phyloP scores from a whole-genome alignment of 176 grass and related monocot species.

The Avena atlantica region DNA sequence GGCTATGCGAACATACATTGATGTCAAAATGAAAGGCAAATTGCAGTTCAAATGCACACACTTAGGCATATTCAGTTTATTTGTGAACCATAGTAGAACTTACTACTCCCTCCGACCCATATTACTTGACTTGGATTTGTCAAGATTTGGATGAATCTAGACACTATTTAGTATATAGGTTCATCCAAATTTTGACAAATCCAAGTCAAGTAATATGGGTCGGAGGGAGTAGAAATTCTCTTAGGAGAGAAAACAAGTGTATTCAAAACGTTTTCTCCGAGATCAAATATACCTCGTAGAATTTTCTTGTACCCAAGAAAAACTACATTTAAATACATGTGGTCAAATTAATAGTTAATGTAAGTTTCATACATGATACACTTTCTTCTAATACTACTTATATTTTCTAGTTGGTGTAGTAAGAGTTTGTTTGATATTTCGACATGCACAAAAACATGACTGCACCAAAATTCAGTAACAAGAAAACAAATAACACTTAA shows the following conservation, averaged over 20 bases:
- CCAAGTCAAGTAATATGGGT: too few species aligned
- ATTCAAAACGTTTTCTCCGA: background rate
- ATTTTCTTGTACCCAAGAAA: background rate
- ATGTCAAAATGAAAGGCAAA: background rate
- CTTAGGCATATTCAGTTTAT: too few species aligned
- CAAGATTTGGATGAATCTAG: too few species aligned
- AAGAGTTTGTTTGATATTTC: background rate
- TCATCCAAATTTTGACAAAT: too few species aligned
- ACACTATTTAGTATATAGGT: too few species aligned
- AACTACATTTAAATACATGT: background rate
- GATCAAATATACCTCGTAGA: background rate
- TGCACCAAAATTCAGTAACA: background rate
- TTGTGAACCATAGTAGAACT: background rate
- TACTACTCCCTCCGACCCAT: background rate
- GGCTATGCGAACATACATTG: background rate
- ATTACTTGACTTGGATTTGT: too few species aligned
- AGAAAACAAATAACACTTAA: background rate
- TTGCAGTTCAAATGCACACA: too few species aligned
- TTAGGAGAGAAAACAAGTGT: background rate
- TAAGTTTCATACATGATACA: background rate
- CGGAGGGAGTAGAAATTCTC: background rate
- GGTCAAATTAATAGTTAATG: background rate
- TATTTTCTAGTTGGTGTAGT: background rate
- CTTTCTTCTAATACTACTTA: background rate
- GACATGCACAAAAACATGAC: background rate